These are phyloP conservation scores for Cyberlindnera euphorbiiphila DNA, from an alignment of 805 yeast species.

Conservation along the genomic window DNA sequence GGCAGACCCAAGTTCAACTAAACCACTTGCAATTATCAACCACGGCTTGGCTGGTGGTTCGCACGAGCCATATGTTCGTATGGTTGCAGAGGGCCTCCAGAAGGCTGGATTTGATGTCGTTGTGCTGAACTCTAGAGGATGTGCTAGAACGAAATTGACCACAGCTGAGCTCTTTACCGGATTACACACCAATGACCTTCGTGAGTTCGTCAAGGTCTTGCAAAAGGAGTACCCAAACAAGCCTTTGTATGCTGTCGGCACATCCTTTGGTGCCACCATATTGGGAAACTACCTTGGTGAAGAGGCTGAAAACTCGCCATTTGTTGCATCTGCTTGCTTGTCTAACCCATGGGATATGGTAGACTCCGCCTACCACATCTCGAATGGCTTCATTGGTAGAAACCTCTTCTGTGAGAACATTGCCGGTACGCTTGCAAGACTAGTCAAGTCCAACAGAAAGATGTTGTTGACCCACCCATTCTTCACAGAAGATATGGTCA, in stretches of 20 bases:
- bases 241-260: constrained; percentile 62
- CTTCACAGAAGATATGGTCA: constrained; percentile 34
- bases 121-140: constrained; percentile 67
- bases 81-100: constrained; percentile 44
- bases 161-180: constrained; percentile 67
- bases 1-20: constrained; percentile 30
- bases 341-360: constrained; percentile 74
- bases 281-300: constrained; percentile 67
- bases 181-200: constrained; percentile 63
- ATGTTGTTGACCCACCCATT: constrained; percentile 31
- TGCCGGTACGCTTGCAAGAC: constrained; percentile 37
- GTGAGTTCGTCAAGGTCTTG: constrained; percentile 52
- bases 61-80: constrained; percentile 67
- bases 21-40: constrained; percentile 57
- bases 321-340: constrained; percentile 55
- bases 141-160: constrained; percentile 69
- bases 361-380: constrained; percentile 46
- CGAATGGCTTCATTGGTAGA: constrained; percentile 35
- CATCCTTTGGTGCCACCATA: constrained; percentile 69
- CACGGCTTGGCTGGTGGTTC: constrained; percentile 84
- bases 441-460: constrained; percentile 41
- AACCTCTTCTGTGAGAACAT: constrained; percentile 40
- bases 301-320: constrained; percentile 48
- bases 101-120: constrained; percentile 52
- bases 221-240: constrained; percentile 53